Conservation (phyloP, 1,284 basidiomycete species). For the Somion occarium region DNA sequence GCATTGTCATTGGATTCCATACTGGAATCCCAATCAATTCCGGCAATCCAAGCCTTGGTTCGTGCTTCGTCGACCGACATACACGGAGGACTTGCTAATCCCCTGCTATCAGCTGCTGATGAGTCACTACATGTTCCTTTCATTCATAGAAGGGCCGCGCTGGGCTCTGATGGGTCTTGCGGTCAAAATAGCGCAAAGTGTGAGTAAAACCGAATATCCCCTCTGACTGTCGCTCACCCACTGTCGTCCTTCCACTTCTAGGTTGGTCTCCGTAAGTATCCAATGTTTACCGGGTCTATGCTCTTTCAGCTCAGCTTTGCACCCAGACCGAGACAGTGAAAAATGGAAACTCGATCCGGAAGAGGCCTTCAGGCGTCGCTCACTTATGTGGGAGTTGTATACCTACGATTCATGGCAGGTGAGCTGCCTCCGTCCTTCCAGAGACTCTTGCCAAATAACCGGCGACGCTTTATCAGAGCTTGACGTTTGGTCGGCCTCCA, state of each 20-base stretch:
- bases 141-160: slow-evolving; percentile 58
- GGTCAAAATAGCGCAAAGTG: slow-evolving; percentile 64
- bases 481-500: slow-evolving; percentile 68
- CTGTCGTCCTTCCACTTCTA: slow-evolving; percentile 22
- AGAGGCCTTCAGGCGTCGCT: slow-evolving; percentile 57
- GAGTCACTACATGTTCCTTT: slow-evolving; percentile 68
- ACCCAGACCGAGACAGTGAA: slow-evolving; percentile 57
- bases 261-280: slow-evolving; percentile 59
- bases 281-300: background rate
- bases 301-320: background rate
- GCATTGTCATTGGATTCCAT: slow-evolving; percentile 57
- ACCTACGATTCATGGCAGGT: slow-evolving; percentile 73
- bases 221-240: slow-evolving; percentile 4
- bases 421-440: slow-evolving; percentile 14
- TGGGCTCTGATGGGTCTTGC: slow-evolving; percentile 68
- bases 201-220: slow-evolving; percentile 32
- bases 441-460: slow-evolving; percentile 1
- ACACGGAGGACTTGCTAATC: slow-evolving; percentile 26
- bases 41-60: slow-evolving; percentile 62
- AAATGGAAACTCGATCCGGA: slow-evolving; percentile 57
- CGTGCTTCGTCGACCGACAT: slow-evolving; percentile 19
- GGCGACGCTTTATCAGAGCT: slow-evolving; percentile 41
- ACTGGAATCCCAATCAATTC: slow-evolving; percentile 56
- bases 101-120: slow-evolving; percentile 48
- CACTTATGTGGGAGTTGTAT: slow-evolving; percentile 59